These are phyloP conservation scores for Lentinula raphanica DNA, from an alignment of 768 basidiomycete species.

Conservation along the genomic window DNA sequence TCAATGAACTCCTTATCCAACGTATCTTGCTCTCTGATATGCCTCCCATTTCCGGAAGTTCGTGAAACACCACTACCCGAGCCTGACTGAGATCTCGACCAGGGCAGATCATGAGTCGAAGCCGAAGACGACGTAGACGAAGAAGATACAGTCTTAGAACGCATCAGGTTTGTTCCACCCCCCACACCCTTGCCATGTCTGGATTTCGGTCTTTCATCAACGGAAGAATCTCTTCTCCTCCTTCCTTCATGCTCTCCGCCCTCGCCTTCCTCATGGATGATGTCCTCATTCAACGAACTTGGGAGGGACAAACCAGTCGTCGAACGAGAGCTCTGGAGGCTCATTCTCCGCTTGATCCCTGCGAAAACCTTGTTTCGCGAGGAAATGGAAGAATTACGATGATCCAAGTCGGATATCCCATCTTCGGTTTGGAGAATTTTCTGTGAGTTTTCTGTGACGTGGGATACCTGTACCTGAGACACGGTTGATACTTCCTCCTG, in stretches of 20 bases:
- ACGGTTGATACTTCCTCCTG: not conserved
- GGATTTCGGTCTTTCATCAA: not conserved
- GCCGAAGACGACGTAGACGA: not conserved
- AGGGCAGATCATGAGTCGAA: not conserved
- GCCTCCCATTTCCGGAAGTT: slow-evolving; percentile 13
- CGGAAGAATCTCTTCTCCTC: not conserved
- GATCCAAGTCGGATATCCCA: not conserved
- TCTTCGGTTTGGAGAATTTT: not conserved
- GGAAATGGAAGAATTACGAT: not conserved
- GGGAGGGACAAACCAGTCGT: not conserved
- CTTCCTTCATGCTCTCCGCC: not conserved
- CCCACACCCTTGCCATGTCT: not conserved
- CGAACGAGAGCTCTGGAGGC: not conserved
- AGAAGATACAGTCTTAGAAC: not conserved
- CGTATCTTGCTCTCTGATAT: slow-evolving; percentile 26
- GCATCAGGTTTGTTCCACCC: not conserved
- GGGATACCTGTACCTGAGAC: not conserved
- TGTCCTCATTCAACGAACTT: not conserved
- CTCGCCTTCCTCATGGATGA: not conserved
- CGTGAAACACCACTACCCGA: not conserved
- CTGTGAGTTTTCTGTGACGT: not conserved
- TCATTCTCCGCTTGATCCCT: slow-evolving; percentile 1
- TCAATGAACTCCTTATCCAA: slow-evolving; percentile 70
- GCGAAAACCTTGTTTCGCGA: not conserved
- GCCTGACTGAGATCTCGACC: not conserved